Percentiles rank a stretch among this genome's conserved stretches.
phyloP scores from a whole-genome alignment of 202 grass and related monocot genomes.

The Carex sylvatica region DNA sequence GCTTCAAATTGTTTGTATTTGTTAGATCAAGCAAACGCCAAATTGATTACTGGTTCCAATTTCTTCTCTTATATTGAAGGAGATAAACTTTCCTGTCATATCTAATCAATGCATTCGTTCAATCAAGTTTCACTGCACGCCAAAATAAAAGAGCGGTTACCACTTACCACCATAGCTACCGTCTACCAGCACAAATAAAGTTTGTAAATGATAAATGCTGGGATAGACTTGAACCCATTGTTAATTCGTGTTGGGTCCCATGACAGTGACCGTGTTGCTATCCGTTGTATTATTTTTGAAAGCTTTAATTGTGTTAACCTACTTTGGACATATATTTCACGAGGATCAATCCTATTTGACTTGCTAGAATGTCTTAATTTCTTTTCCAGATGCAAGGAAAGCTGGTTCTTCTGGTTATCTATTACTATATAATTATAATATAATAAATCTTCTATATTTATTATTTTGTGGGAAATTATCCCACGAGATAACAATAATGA shows the following conservation, averaged over 20 bases:
- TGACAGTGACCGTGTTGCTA: conserved; percentile 23
- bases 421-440: neutral
- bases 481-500: neutral
- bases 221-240: conserved; percentile 26
- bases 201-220: conserved; percentile 5
- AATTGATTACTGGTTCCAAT: neutral
- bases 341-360: neutral
- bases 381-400: neutral
- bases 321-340: conserved; percentile 18
- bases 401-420: neutral
- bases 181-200: neutral
- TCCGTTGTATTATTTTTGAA: conserved; percentile 20
- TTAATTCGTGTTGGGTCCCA: conserved; percentile 26
- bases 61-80: neutral
- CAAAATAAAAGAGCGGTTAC: conserved; percentile 1
- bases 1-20: neutral
- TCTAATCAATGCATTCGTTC: conserved; percentile 15
- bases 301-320: neutral
- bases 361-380: conserved; percentile 1
- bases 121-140: conserved; percentile 14
- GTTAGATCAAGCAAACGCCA: neutral
- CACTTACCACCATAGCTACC: neutral
- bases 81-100: neutral
- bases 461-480: too few relatives aligned
- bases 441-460: neutral